Base-by-base conservation (phyloP, 169 alveolate species). In the Plasmodium inui region DNA sequence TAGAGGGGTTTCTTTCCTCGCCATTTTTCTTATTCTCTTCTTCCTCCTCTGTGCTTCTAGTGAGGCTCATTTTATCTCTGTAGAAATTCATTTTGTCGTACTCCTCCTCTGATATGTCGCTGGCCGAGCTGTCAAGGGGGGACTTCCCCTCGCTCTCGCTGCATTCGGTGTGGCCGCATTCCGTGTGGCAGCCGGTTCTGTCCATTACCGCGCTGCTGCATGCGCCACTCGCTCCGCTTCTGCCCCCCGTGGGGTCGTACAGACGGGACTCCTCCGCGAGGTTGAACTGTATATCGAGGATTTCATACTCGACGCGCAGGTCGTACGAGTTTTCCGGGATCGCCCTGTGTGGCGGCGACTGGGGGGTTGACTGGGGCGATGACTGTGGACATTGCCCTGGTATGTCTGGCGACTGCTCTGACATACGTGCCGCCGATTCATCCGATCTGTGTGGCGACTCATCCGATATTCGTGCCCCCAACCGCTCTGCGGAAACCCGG, bases 71-170 rank as follows among this genome's bases (percentile, higher is more conserved):
- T 76, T 74, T 86, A 2, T 86, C 78, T 86, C 85, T 86, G 67
- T 86, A 86, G 46, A 86, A 86, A 44, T 55, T 86, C 74, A 86
- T 86, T 76, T 86, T 74, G 2, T 86, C 81, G 26, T 76, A 86
- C 67, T 79, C 39, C 41, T 30, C 55, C 14, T 86, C 88, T 3
- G 86, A 74, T 55, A 86, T 28, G 44, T 86, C 85, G 44, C 93
- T 86, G 17, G 78, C 37, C 7, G 93, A 86, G 44, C 55, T 74
- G n/a, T 78, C 32, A 30, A 74, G 17, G 17, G 78, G 71, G 22
- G 34, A 71, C 32, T 85, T 85, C 7, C 41, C 79, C 14, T 72
- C 93, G 61, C 84, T 30, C 1, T n/a, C 84, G 46, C 46, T 85
- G 34, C 34, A 74, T 82, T 67, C 82, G 39, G 34, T 81, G n/a